Evolutionary conservation across 495 filamentous ascomycete species (phyloP).

Genomic region (Aspergillus bridgeri): DNA sequence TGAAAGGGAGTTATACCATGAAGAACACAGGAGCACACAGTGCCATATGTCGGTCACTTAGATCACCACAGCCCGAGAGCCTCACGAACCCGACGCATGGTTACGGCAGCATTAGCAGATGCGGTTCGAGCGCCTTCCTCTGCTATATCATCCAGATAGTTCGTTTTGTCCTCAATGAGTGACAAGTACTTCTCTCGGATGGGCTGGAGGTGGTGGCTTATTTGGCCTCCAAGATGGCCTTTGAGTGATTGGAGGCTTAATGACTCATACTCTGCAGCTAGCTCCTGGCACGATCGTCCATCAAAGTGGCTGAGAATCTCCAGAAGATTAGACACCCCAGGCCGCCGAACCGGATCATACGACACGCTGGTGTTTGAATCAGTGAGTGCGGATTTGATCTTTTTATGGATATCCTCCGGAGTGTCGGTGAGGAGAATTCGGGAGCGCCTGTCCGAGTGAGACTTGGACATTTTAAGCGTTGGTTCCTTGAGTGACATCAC

Average conservation of each 20-base stretch:
- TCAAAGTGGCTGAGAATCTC: conserved; percentile 69
- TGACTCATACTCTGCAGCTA: conserved; percentile 53
- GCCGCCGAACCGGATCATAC: conserved; percentile 67
- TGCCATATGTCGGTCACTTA: not conserved
- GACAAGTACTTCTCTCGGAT: conserved; percentile 61
- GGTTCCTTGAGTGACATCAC: conserved; percentile 87
- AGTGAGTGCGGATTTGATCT: conserved; percentile 73
- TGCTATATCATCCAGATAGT: conserved; percentile 57
- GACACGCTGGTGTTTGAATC: conserved; percentile 61
- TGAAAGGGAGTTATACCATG: too few relatives aligned
- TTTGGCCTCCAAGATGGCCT: conserved; percentile 49
- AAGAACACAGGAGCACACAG: too few relatives aligned
- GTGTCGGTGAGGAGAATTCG: conserved; percentile 79
- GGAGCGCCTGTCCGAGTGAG: conserved; percentile 62
- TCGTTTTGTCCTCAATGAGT: conserved; percentile 45
- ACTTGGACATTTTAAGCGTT: conserved; percentile 88
- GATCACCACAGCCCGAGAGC: conserved; percentile 48
- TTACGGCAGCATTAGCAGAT: conserved; percentile 58
- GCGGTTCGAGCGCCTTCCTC: conserved; percentile 60
- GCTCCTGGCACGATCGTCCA: conserved; percentile 43
- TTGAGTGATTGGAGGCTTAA: conserved; percentile 64
- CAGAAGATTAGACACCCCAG: conserved; percentile 84
- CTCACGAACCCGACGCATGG: conserved; percentile 60
- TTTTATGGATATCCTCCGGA: conserved; percentile 54
- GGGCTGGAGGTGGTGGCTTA: conserved; percentile 51